Conservation (phyloP, 345 rosid species). For the Syzygium aromaticum region DNA sequence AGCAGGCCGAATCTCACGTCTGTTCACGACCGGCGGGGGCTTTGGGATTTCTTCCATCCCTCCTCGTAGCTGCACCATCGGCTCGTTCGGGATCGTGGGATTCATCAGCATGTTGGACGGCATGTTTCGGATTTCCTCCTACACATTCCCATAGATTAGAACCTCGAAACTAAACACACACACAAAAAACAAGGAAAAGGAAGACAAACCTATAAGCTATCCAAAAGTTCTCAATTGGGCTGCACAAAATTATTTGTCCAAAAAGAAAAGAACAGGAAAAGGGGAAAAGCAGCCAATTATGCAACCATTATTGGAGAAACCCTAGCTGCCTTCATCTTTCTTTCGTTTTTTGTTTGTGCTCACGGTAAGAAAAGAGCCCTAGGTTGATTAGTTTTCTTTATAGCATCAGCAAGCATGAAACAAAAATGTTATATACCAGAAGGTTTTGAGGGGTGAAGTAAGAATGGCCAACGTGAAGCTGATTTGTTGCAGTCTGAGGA, state of each 20-base stretch:
- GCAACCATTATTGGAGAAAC: background rate
- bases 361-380: background rate
- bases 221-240: background rate
- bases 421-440: conserved; percentile 22
- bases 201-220: background rate
- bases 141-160: background rate
- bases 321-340: background rate
- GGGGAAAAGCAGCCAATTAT: background rate
- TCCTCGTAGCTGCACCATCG: conserved; percentile 44
- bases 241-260: background rate
- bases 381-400: background rate
- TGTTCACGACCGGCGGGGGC: conserved; percentile 47
- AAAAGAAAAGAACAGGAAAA: background rate
- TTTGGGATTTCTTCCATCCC: conserved; percentile 51
- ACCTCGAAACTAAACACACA: background rate
- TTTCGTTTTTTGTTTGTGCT: background rate
- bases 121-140: conserved; percentile 79
- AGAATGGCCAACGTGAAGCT: conserved; percentile 63
- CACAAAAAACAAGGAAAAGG: background rate
- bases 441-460: conserved; percentile 73
- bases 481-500: conserved; percentile 48
- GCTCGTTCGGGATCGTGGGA: conserved; percentile 49
- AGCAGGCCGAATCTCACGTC: conserved; percentile 36
- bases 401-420: background rate
- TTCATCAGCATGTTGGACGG: conserved; percentile 66